Base-by-base conservation (phyloP, 1,139 yeast species). In the Blastobotrys arbuscula region DNA sequence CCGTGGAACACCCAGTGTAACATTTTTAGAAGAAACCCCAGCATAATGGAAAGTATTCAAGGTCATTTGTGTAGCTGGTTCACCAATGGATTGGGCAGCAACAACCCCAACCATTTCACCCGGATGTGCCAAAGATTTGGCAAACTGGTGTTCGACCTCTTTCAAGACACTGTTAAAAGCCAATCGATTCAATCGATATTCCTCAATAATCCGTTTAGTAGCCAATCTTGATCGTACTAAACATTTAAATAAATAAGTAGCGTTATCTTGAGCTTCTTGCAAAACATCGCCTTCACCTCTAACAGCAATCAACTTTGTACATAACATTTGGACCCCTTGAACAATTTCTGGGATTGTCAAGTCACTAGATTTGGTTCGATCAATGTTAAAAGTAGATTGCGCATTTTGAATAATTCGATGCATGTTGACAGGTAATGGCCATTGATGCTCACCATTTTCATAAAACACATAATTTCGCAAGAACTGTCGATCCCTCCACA, bases 81-180 rank as follows among this genome's bases (percentile, higher is more conserved):
- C 99, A 75, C 99, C 99, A 73, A 92, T 92, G 42, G 97, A 89
- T 74, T 92, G 99, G 1, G 99, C 98, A 49, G 98, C 99, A 64
- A 92, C 80, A 49, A 92, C 97, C 75, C 99, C 99, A 52, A 94
- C 98, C 98, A 92, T 92, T 69, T 92, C 98, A 76, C 99, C 99
- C 10, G 99, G 97, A 59, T 94, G 94, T 45, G 90, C 98, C 63
- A 89, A 75, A 3, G 97, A 84, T 68, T 85, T 86, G 59, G 87
- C 90, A 72, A 90, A 94, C 68, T 90, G 97, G 23, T 92, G 79
- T 64, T 89, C 96, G 59, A 94, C 78, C 65, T 92, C 96, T 63
- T 96, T 97, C 54, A 89, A 61, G 40, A 88, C 95, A 98, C 98
- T 94, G 58, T 89, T 92, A 64, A 92, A 92, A 0, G 98, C 94